phyloP scores from a whole-genome alignment of 345 rosid species.

The Brassica incana region DNA sequence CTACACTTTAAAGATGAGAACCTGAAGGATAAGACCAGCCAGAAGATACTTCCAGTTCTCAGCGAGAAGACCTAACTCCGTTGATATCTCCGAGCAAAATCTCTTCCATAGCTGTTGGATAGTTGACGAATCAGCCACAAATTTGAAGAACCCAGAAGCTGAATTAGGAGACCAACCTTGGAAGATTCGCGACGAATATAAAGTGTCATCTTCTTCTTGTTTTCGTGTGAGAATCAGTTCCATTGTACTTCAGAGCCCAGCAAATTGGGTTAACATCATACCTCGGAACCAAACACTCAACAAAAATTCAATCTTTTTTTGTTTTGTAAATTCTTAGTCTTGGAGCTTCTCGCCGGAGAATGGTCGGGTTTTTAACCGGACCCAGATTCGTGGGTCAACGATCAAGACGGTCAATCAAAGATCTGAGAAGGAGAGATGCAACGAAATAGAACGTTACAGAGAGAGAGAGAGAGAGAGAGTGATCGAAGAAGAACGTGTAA shows the following conservation, averaged over 20 bases:
- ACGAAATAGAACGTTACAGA: not conserved
- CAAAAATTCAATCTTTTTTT: not conserved
- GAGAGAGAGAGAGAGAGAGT: not conserved
- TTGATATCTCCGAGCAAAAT: conserved; percentile 69
- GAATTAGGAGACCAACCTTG: conserved; percentile 46
- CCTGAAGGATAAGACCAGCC: conserved; percentile 88
- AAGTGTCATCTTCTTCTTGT: conserved; percentile 57
- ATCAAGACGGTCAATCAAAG: conserved; percentile 33
- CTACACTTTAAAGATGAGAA: conserved; percentile 19
- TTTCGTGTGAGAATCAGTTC: conserved; percentile 51
- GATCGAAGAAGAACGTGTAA: conserved; percentile 27
- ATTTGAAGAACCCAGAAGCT: conserved; percentile 11
- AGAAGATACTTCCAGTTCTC: conserved; percentile 93
- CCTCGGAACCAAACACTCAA: conserved; percentile 15
- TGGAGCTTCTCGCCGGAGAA: conserved; percentile 19
- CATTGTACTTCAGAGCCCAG: conserved; percentile 61
- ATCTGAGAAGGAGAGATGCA: conserved; percentile 25
- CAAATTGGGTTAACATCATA: conserved; percentile 52
- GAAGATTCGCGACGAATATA: conserved; percentile 98
- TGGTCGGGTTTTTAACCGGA: conserved; percentile 22
- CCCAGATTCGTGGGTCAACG: conserved; percentile 32
- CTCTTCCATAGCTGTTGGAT: conserved; percentile 75
- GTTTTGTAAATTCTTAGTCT: not conserved
- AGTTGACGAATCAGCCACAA: conserved; percentile 5
- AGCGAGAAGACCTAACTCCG: conserved; percentile 78